phyloP scores from a whole-genome alignment of 108 stramenopile genomes.

The Cyclotella kingstonii region DNA sequence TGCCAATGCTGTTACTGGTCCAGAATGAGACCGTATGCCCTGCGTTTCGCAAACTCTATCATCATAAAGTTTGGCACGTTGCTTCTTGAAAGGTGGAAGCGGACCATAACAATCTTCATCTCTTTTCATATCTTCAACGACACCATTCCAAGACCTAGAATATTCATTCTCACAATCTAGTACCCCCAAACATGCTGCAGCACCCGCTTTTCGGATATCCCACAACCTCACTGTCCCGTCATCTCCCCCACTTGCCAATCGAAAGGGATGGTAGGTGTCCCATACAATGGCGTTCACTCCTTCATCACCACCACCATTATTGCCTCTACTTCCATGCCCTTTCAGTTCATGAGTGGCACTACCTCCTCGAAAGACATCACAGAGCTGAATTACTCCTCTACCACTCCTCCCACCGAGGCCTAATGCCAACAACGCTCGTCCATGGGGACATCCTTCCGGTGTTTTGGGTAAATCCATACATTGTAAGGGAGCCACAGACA shows the following conservation, averaged over 20 bases:
- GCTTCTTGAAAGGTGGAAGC: slow-evolving; percentile 9
- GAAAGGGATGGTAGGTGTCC: slow-evolving; percentile 53
- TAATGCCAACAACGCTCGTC: slow-evolving; percentile 29
- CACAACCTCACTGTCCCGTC: slow-evolving; percentile 70
- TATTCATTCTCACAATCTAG: slow-evolving; percentile 46
- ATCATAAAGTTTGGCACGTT: slow-evolving; percentile 2
- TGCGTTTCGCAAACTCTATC: slow-evolving; percentile 15
- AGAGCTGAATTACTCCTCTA: slow-evolving; percentile 37
- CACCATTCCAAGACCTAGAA: neutral
- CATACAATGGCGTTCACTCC: slow-evolving; percentile 65
- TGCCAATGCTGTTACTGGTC: slow-evolving; percentile 49
- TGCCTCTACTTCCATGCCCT: no score
- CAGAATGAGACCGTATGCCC: slow-evolving; percentile 45
- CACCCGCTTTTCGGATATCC: slow-evolving; percentile 78
- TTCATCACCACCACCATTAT: no score
- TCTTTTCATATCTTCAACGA: no score
- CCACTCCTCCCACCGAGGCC: slow-evolving; percentile 28
- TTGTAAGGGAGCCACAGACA: slow-evolving; percentile 15
- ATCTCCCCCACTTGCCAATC: slow-evolving; percentile 64
- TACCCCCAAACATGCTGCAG: slow-evolving; percentile 55
- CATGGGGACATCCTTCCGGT: slow-evolving; percentile 34
- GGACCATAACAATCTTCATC: slow-evolving; percentile 22
- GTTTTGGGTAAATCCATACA: slow-evolving; percentile 35
- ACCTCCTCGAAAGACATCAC: slow-evolving; percentile 67
- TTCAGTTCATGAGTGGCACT: slow-evolving; percentile 68